These are phyloP conservation scores for Vickermania ingenoplastis DNA, from an alignment of 208 protist genomes.

Conservation along the genomic window DNA sequence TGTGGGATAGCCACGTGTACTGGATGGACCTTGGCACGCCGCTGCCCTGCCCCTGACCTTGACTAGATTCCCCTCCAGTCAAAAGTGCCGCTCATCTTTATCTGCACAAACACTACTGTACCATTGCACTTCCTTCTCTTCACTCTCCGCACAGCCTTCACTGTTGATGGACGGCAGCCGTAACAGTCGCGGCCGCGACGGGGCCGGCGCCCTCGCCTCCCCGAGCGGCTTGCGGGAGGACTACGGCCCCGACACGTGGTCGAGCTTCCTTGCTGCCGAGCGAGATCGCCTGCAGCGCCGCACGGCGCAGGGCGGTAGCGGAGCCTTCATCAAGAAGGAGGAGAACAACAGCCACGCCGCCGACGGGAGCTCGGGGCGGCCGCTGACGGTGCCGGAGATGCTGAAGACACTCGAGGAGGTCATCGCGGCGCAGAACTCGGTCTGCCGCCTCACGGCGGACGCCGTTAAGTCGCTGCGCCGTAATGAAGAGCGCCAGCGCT, in stretches of 20 bases:
- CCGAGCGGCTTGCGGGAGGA: conserved; percentile 5
- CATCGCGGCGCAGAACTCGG: conserved; percentile 28
- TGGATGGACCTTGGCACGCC: no score
- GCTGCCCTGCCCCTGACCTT: no score
- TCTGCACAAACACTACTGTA: no score
- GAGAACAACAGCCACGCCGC: conserved; percentile 1
- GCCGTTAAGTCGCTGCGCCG: conserved; percentile 13
- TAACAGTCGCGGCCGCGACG: background rate
- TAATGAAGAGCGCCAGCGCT: conserved; percentile 5
- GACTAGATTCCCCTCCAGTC: no score
- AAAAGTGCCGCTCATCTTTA: no score
- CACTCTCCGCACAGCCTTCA: no score
- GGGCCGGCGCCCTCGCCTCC: background rate
- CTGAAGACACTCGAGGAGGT: conserved; percentile 21
- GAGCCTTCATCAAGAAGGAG: background rate
- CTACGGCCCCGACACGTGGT: conserved; percentile 33
- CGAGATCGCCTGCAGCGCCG: background rate
- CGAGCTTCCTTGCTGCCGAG: conserved; percentile 14
- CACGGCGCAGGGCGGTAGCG: background rate
- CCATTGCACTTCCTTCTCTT: no score
- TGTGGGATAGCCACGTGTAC: no score
- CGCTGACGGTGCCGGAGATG: conserved; percentile 11
- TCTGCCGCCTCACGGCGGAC: background rate
- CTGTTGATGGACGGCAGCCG: no score
- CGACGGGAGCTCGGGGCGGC: background rate